Evolutionary conservation across 495 filamentous ascomycete genomes (phyloP).

Genomic region (Aspergillus egyptiacus): DNA sequence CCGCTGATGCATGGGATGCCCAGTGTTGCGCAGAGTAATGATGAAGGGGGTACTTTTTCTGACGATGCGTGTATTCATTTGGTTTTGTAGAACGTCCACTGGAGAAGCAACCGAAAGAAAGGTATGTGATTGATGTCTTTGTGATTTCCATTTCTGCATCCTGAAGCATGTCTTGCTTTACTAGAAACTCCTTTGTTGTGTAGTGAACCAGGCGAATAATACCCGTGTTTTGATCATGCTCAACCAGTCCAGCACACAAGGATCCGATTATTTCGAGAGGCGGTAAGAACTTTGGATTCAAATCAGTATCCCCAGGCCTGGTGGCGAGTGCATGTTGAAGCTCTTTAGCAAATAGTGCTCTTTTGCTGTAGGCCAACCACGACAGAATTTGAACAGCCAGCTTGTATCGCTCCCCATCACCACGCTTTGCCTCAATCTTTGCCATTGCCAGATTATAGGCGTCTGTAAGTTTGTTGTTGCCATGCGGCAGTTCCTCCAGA

Average conservation of each 20-base stretch:
- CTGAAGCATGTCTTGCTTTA: too few species aligned
- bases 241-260: background rate
- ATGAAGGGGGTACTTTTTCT: background rate
- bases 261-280: background rate
- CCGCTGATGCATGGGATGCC: background rate
- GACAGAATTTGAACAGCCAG: background rate
- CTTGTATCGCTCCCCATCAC: too few species aligned
- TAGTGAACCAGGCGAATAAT: background rate
- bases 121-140: background rate
- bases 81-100: background rate
- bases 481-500: background rate
- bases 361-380: background rate
- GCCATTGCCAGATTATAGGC: background rate
- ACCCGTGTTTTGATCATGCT: background rate
- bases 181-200: background rate
- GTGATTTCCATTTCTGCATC: background rate
- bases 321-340: conserved; percentile 1
- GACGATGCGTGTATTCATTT: background rate
- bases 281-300: background rate
- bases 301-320: background rate
- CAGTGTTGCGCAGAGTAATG: background rate
- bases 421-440: background rate
- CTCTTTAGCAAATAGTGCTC: background rate
- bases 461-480: background rate
- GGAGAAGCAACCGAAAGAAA: background rate